Percentiles rank a stretch among this genome's conserved stretches.
phyloP scores from a whole-genome alignment of 23 red algal genomes.

The Gracilaria caudata region DNA sequence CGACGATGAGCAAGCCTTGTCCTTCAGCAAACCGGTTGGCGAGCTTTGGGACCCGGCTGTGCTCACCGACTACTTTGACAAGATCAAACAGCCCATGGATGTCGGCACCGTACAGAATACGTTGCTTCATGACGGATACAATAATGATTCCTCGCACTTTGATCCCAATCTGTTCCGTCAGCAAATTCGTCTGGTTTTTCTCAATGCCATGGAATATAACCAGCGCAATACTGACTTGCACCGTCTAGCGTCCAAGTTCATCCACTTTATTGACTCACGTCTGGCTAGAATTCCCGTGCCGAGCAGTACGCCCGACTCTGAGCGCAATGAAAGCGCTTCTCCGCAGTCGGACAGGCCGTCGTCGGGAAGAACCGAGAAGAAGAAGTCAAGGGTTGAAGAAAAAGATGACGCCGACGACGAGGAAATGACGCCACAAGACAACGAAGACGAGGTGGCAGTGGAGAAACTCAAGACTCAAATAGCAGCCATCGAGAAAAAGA shows the following conservation, averaged over 20 bases:
- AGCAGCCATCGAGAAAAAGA: slow-evolving; percentile 23
- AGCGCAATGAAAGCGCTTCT: neutral
- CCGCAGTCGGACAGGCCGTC: slow-evolving; percentile 6
- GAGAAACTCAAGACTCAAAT: slow-evolving; percentile 28
- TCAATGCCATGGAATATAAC: slow-evolving; percentile 96
- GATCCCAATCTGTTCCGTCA: slow-evolving; percentile 69
- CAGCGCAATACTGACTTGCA: slow-evolving; percentile 45
- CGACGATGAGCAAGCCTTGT: slow-evolving; percentile 31
- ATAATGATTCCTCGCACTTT: slow-evolving; percentile 20
- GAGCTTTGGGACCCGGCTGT: slow-evolving; percentile 61
- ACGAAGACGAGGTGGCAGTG: slow-evolving; percentile 1
- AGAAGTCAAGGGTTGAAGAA: neutral
- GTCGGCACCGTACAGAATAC: slow-evolving; percentile 81
- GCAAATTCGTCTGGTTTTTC: slow-evolving; percentile 86
- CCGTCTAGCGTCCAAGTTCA: slow-evolving; percentile 44
- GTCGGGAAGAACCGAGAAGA: neutral
- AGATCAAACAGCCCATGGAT: slow-evolving; percentile 94
- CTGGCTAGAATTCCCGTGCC: slow-evolving; percentile 31
- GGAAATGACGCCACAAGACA: slow-evolving; percentile 24
- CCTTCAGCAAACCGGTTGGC: slow-evolving; percentile 44
- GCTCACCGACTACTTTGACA: slow-evolving; percentile 90
- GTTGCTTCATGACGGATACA: slow-evolving; percentile 46
- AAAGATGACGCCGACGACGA: slow-evolving; percentile 19
- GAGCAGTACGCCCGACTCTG: neutral
- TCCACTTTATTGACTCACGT: slow-evolving; percentile 36